Evolutionary conservation across 2,329 filamentous ascomycete genomes (phyloP).

Genomic region (Didymella lethalis): DNA sequence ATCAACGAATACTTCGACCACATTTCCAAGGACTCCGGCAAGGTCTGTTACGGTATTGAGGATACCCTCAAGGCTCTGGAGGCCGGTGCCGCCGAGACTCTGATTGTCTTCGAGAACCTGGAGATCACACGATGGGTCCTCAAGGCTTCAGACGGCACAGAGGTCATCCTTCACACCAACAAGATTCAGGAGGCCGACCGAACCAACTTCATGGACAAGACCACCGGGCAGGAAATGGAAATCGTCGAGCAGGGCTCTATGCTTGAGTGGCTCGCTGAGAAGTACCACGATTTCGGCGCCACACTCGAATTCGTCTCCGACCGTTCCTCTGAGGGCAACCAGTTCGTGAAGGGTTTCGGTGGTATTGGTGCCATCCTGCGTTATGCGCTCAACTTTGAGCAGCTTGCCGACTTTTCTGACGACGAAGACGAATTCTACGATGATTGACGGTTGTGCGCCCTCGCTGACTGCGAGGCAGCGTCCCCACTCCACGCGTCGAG

Average conservation of each 20-base stretch:
- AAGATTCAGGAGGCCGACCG: constrained; percentile 84
- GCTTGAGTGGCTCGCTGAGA: constrained; percentile 99
- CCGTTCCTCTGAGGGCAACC: constrained; percentile 96
- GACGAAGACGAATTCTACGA: constrained; percentile 88
- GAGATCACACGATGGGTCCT: constrained; percentile 92
- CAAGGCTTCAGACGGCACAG: constrained; percentile 76
- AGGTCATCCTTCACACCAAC: constrained; percentile 84
- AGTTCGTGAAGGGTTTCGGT: constrained; percentile 99
- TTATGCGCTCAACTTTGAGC: constrained; percentile 99
- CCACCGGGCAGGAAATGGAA: constrained; percentile 97
- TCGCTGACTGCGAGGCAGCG: constrained; percentile 86
- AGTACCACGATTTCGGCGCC: constrained; percentile 97
- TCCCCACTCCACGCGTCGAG: constrained; percentile 65
- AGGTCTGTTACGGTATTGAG: constrained; percentile 96
- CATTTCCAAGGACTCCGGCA: constrained; percentile 96
- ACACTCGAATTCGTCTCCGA: constrained; percentile 97
- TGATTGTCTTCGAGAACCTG: constrained; percentile 97
- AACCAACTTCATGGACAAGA: constrained; percentile 90
- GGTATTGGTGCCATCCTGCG: constrained; percentile 96
- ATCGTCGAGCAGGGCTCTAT: constrained; percentile 86
- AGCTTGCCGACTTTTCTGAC: constrained; percentile 86
- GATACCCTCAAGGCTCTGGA: constrained; percentile 97
- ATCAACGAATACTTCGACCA: constrained; percentile 99
- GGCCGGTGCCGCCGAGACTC: constrained; percentile 88
- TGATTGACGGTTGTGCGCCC: constrained; percentile 90